Evolutionary conservation across 495 filamentous ascomycete genomes (phyloP), one percentile per base, ranked within the genome.

Genomic region (Friedmanniomyces endolithicus): DNA sequence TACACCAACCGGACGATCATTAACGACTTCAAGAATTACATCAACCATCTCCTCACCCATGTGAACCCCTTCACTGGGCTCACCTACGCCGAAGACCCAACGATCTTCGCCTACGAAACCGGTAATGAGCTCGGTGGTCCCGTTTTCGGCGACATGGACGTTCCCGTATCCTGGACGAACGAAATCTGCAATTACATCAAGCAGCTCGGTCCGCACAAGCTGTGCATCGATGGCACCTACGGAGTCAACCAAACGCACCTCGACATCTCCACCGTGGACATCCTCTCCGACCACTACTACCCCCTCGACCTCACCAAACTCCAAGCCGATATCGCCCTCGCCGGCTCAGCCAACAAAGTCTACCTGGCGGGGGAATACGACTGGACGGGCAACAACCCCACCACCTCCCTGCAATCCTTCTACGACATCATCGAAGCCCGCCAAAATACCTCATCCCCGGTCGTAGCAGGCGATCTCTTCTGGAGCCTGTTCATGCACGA

Each of bases 51-150:
- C 6, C 41, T 78, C 17, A 75, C 72, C 0, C 77, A 80, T 56
- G 58, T 63, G 16, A 80, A 80, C 58, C 72, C 68, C 17, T 76
- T 75, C 58, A 78, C 72, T n/a, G 75, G 75, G 34, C 64, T 78
- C 3, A 74, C 72, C 0, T 80, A 76, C 46, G 76, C 76, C 23
- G 68, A 76, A 45, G 76, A 80, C 54, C 74, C 77, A 0, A 80
- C 75, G 0, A 78, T 80, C 45, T 75, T 77, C 52, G 75, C 72
- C 14, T 75, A 75, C 53, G 75, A 78, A 63, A 78, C 74, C 0
- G 75, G 77, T 8, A 78, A 80, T 59, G 77, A 80, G 61, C 70
- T 80, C 20, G 63, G 67, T 11, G 77, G 75, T 4, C 67, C 73
- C 7, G 49, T 69, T 11, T 78, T 70, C 67, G 70, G 70, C 22